These are phyloP conservation scores for Letharia lupina DNA, from an alignment of 495 filamentous ascomycete genomes.

Conservation along the genomic window DNA sequence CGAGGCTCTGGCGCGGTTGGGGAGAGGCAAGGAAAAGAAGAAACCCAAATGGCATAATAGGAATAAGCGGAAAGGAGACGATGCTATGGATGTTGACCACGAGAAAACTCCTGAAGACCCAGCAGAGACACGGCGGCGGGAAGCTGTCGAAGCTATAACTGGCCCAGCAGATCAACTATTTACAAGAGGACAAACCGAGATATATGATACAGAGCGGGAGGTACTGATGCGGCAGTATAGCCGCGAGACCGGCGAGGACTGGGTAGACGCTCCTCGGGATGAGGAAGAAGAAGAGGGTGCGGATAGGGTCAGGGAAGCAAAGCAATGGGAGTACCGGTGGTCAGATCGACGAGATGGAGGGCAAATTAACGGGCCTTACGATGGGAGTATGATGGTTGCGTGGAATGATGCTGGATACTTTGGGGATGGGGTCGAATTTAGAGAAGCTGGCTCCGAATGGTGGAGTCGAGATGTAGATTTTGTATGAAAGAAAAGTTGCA, in stretches of 20 bases:
- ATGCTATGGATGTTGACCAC: constrained; percentile 62
- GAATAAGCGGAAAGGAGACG: constrained; percentile 41
- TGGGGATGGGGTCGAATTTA: constrained; percentile 85
- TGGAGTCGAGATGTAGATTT: constrained; percentile 61
- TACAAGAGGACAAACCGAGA: constrained; percentile 68
- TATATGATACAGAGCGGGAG: constrained; percentile 88
- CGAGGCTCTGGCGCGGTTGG: constrained; percentile 77
- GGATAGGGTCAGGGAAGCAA: constrained; percentile 28
- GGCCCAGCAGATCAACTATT: constrained; percentile 81
- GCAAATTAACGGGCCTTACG: constrained; percentile 76
- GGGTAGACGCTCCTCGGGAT: constrained; percentile 55
- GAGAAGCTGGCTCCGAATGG: constrained; percentile 35
- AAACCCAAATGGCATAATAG: constrained; percentile 55
- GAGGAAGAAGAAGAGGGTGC: constrained; percentile 24
- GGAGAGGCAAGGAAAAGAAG: constrained; percentile 57
- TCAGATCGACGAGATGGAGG: constrained; percentile 77
- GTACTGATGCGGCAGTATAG: constrained; percentile 70
- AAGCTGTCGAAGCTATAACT: constrained; percentile 73
- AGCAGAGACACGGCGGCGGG: constrained; percentile 57
- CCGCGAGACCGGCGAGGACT: constrained; percentile 82
- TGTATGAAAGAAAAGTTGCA: constrained; percentile 36
- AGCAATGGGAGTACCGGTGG: constrained; percentile 90
- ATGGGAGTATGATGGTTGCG: constrained; percentile 70
- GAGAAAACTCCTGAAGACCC: constrained; percentile 52
- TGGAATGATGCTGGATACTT: constrained; percentile 93